Conservation (phyloP, 192 early-diverging fungal genomes). For the Entophlyctis luteolus region DNA sequence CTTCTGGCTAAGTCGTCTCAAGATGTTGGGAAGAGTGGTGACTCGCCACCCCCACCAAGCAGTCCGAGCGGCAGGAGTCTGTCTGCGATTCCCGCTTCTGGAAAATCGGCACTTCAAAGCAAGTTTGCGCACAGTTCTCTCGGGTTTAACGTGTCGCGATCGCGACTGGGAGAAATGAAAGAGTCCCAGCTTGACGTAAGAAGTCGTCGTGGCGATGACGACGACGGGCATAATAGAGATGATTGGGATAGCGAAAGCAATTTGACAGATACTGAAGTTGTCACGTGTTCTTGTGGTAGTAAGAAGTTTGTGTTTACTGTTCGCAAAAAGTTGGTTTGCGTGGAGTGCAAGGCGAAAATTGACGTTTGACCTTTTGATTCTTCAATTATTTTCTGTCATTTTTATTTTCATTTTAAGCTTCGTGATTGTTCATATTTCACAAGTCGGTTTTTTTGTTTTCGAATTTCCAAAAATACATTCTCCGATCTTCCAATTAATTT, state of each 20-base stretch:
- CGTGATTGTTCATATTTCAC: too few relatives aligned
- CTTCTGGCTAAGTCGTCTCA: neutral
- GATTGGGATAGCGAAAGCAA: too few relatives aligned
- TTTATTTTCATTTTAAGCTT: too few relatives aligned
- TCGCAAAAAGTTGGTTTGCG: slow-evolving; percentile 1
- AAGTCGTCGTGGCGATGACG: neutral
- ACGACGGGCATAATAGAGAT: too few relatives aligned
- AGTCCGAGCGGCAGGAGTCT: neutral
- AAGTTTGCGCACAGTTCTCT: neutral
- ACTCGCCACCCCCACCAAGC: neutral
- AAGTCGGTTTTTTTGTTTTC: too few relatives aligned
- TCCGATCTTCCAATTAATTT: too few relatives aligned
- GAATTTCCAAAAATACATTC: too few relatives aligned
- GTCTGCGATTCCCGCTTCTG: too few relatives aligned
- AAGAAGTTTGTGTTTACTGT: slow-evolving; percentile 1
- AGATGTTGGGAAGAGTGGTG: neutral
- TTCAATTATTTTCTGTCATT: neutral
- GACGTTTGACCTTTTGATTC: neutral
- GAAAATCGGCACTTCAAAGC: neutral
- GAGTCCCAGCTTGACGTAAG: neutral
- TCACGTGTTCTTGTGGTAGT: neutral
- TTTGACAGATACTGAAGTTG: too few relatives aligned
- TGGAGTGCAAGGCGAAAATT: neutral
- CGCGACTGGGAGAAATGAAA: neutral
- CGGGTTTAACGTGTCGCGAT: neutral